Conservation (phyloP, 2,329 filamentous ascomycete species). For the Trichoderma sp. region DNA sequence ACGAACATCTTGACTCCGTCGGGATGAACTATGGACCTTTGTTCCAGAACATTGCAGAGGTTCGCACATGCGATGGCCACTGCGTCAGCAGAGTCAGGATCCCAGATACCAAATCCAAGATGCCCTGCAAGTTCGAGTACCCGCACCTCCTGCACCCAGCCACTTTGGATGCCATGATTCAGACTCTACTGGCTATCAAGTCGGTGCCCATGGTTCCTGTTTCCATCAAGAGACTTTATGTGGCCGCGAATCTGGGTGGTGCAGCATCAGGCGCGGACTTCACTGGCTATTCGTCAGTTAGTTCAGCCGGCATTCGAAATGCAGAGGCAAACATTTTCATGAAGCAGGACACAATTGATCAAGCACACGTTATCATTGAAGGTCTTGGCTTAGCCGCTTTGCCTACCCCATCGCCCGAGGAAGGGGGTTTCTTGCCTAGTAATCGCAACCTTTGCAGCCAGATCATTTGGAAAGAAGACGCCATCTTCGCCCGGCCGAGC, state of each 20-base stretch:
- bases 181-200: slow-evolving; percentile 52
- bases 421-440: slow-evolving; percentile 49
- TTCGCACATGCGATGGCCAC: slow-evolving; percentile 38
- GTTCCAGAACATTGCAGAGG: slow-evolving; percentile 52
- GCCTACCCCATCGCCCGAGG: slow-evolving; percentile 33
- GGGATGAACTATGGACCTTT: slow-evolving; percentile 55
- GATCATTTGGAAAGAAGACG: slow-evolving; percentile 51
- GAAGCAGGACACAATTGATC: slow-evolving; percentile 39
- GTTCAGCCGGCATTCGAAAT: slow-evolving; percentile 41
- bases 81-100: slow-evolving; percentile 47
- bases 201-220: slow-evolving; percentile 54
- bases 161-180: slow-evolving; percentile 60
- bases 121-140: slow-evolving; percentile 58
- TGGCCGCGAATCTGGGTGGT: slow-evolving; percentile 46
- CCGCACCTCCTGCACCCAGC: slow-evolving; percentile 60
- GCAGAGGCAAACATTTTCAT: slow-evolving; percentile 50
- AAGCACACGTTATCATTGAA: slow-evolving; percentile 47
- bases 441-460: slow-evolving; percentile 54
- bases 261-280: slow-evolving; percentile 41
- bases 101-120: slow-evolving; percentile 54
- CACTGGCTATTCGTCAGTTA: slow-evolving; percentile 47
- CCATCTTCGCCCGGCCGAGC: slow-evolving; percentile 33
- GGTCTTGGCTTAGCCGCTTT: slow-evolving; percentile 50
- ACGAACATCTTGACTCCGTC: slow-evolving; percentile 53
- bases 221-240: slow-evolving; percentile 48